These are phyloP conservation scores for Verticillium isaacii DNA, from an alignment of 2,329 filamentous ascomycete genomes.

Conservation along the genomic window DNA sequence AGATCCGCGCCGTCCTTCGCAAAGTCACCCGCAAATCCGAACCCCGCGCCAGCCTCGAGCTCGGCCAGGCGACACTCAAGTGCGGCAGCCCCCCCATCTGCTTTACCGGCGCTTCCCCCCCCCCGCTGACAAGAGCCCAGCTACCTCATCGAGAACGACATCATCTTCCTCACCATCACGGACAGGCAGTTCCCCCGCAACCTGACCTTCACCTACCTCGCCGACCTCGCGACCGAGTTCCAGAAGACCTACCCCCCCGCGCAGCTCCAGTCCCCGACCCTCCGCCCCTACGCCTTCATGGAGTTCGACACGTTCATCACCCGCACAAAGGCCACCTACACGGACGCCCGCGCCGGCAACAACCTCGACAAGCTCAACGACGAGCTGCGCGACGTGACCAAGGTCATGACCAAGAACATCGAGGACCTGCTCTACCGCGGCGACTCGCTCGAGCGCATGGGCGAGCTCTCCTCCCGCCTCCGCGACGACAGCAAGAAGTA, in stretches of 20 bases:
- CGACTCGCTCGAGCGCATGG: conserved; percentile 94
- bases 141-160: conserved; percentile 77
- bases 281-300: conserved; percentile 93
- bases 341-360: conserved; percentile 83
- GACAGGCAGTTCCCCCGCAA: conserved; percentile 94
- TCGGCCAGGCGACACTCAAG: conserved; percentile 78
- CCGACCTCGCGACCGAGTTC: conserved; percentile 89
- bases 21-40: conserved; percentile 85
- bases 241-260: conserved; percentile 71
- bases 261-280: conserved; percentile 68
- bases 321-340: conserved; percentile 89
- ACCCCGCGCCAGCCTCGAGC: conserved; percentile 87
- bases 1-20: conserved; percentile 86
- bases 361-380: conserved; percentile 96
- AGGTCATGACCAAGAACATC: conserved; percentile 99
- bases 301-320: conserved; percentile 97
- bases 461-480: conserved; percentile 82
- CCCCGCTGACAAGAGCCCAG: conserved; percentile 32
- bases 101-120: not conserved
- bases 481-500: conserved; percentile 95
- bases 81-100: conserved; percentile 36
- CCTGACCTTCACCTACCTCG: conserved; percentile 95
- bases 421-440: conserved; percentile 94
- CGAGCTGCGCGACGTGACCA: conserved; percentile 94
- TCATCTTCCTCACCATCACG: conserved; percentile 92